Base-by-base conservation (phyloP, 1,284 basidiomycete genomes). In the Malassezia arunalokei region DNA sequence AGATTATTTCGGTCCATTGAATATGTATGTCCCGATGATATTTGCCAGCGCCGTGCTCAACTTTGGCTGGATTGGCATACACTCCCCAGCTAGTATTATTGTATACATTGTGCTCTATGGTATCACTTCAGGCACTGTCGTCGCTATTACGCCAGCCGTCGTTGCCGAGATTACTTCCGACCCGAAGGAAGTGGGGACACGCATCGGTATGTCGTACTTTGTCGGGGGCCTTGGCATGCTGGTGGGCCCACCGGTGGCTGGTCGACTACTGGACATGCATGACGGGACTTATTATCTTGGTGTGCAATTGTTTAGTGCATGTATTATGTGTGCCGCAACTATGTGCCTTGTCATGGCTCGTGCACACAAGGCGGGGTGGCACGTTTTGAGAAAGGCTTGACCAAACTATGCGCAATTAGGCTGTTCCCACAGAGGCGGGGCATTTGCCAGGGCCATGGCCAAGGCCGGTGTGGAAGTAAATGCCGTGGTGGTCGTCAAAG, bases 1-100 rank as follows among this genome's bases (percentile, higher is more conserved):
- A 0, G 73, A 75, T 49, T 51, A 60, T 8, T 56, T 60, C 4
- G 74, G 74, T 0, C 58, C 62, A 15, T 61, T 74, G 52, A 75
- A 75, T 62, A 68, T 69, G 35, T 58, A 75, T 12, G 50, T 75
- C 5, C 55, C 69, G 5, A 62, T 62, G 9, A 67, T 68, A 0
- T 47, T 60, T 12, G 47, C 68, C 29, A 62, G 63, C 2, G 65
- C 65, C 8, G 39, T 73, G 11, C 55, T 65, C 8, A 58, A 59
- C 28, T 62, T 73, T 37, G 52, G 28, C 3, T 45, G 54, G 42
- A 14, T 56, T 9, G 56, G 40, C 15, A 38, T 51, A n/a, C 11
- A 43, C 15, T 35, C 15, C 6, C 12, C 24, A 2, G 15, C 40
- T 3, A 41, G 48, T 2, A 48, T 64, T 45, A 58, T 64, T 39